Conservation (phyloP, 257 asterid genomes). For the Rubia yunnanensis region DNA sequence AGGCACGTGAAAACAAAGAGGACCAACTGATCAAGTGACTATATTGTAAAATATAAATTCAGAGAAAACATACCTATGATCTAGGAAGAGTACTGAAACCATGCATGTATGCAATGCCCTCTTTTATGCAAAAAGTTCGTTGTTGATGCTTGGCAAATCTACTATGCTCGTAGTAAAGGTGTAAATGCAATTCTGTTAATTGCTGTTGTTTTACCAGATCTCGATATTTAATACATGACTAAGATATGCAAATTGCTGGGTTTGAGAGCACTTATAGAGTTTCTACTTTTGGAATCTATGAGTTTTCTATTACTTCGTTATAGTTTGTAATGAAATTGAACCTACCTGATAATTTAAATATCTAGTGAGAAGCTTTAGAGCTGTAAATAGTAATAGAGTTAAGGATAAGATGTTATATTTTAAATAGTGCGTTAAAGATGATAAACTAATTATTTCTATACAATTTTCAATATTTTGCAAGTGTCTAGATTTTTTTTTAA, state of each 20-base stretch:
- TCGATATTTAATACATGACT: constrained; percentile 71
- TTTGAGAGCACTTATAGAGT: constrained; percentile 74
- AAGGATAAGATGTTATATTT: not conserved
- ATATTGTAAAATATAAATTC: too few relatives aligned
- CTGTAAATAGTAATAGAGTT: not conserved
- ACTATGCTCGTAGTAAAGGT: constrained; percentile 77
- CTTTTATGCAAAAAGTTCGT: constrained; percentile 84
- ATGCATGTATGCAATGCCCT: constrained; percentile 59
- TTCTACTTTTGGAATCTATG: constrained; percentile 19
- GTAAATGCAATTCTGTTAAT: constrained; percentile 85
- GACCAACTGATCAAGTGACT: too few relatives aligned
- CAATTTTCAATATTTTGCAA: not conserved
- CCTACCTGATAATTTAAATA: not conserved
- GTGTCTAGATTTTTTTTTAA: not conserved
- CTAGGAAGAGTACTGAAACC: too few relatives aligned
- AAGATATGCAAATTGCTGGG: constrained; percentile 87
- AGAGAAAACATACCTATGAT: too few relatives aligned
- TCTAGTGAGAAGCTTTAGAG: not conserved
- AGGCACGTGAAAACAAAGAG: too few relatives aligned
- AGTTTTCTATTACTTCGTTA: not conserved
- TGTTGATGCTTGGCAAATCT: constrained; percentile 82
- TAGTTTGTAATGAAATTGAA: not conserved
- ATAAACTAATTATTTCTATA: not conserved
- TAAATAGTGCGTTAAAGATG: not conserved
- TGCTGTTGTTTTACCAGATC: constrained; percentile 79